Conservation (phyloP, 495 filamentous ascomycete genomes). For the Hyphodiscus hymeniophilus region DNA sequence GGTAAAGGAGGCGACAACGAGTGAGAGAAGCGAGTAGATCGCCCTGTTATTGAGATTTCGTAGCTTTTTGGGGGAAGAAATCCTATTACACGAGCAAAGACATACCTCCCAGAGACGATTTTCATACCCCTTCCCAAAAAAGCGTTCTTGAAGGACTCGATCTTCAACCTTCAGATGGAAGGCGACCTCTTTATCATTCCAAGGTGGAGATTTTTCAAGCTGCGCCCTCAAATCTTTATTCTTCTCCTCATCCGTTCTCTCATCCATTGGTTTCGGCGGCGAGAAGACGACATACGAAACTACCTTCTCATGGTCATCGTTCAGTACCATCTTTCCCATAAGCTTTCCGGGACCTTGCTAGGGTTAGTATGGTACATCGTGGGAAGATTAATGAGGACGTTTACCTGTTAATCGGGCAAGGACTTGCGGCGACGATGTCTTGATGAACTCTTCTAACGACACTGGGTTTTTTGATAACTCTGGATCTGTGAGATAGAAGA, state of each 20-base stretch:
- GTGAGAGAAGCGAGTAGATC: too few species aligned
- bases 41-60: too few species aligned
- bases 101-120: conserved; percentile 7
- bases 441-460: conserved; percentile 3
- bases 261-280: not conserved
- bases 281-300: not conserved
- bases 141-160: conserved; percentile 2
- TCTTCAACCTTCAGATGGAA: conserved; percentile 3
- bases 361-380: too few species aligned
- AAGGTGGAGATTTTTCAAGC: not conserved
- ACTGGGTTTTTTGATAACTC: too few species aligned
- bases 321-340: not conserved
- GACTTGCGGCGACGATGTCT: not conserved
- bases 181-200: conserved; percentile 1
- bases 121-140: conserved; percentile 5
- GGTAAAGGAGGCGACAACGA: too few species aligned
- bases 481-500: too few species aligned
- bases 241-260: conserved; percentile 1
- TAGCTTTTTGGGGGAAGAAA: too few species aligned
- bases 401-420: not conserved
- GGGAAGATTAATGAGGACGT: too few species aligned
- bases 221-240: not conserved
- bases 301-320: not conserved
- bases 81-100: too few species aligned
- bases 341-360: not conserved